Base-by-base conservation (phyloP, 202 grass and related monocot species). In the Panicum hallii region DNA sequence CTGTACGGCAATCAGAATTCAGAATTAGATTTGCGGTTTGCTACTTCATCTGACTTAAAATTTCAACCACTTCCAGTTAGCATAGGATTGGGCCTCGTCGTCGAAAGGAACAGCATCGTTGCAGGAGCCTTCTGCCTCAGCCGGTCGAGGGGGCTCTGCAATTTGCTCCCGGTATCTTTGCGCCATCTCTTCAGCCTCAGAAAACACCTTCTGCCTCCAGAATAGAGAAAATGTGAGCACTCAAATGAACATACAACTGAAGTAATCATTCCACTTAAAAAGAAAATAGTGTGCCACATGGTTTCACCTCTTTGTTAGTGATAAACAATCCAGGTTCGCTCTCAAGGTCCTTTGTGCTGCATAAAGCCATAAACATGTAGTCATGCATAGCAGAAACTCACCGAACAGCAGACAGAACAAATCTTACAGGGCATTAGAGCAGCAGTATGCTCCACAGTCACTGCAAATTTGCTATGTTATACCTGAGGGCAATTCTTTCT, bases 401-500 rank as follows among this genome's bases (percentile, higher is more conserved):
- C 38, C 53, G 41, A 83, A 47, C 38, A 82, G 7, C 9, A 63
- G 52, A 70, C 13, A 42, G 0, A 66, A 68, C 52, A 61, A 60
- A 81, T 36, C 28, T n/a, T 76, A 74, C 34, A 11, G 43, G 36
- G 16, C 49, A 60, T 2, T 45, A 44, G 0, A 17, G 36, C 16
- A n/a, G 0, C 3, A 82, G 15, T 67, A 45, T 19, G 17, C 6
- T 62, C 20, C 75, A 43, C 4, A 79, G 26, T 52, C 7, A 55
- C 5, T 54, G 15, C 46, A 85, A 57, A 32, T 20, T 73, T 77
- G 53, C 70, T 70, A 20, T 62, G 3, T 74, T 78, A 60, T 77
- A 96, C 91, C 96, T 99, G 36, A 99, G 90, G 53, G 90, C 81
- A 44, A 99, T 99, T 92, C 84, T 95, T 68, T 85, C 88, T 5